Evolutionary conservation across 2,329 filamentous ascomycete species (phyloP).

Genomic region (Pyrenophora graminea): DNA sequence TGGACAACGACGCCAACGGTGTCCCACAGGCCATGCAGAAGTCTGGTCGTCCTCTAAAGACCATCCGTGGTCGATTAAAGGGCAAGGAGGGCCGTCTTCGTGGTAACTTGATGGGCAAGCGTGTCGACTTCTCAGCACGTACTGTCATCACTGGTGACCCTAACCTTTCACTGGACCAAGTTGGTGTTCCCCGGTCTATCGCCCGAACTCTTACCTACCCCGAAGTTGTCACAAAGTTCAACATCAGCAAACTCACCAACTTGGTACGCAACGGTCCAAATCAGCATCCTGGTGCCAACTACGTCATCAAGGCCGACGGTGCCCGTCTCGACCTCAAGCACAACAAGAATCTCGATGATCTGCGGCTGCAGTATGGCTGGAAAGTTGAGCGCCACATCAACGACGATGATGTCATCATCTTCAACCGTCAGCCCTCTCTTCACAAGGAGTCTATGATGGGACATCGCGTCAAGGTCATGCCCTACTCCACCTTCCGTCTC

Average conservation of each 20-base stretch:
- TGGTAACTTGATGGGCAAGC: slow-evolving; percentile 98
- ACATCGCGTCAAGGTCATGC: slow-evolving; percentile 96
- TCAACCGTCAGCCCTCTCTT: slow-evolving; percentile 98
- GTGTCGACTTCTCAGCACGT: slow-evolving; percentile 96
- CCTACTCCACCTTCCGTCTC: slow-evolving; percentile 96
- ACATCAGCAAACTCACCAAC: slow-evolving; percentile 87
- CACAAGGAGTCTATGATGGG: slow-evolving; percentile 99
- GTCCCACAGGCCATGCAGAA: slow-evolving; percentile 95
- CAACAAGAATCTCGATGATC: slow-evolving; percentile 83
- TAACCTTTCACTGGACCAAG: slow-evolving; percentile 93
- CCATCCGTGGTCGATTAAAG: slow-evolving; percentile 95
- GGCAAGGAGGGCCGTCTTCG: slow-evolving; percentile 97
- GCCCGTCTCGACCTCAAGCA: slow-evolving; percentile 94
- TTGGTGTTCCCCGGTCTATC: slow-evolving; percentile 93
- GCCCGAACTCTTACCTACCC: slow-evolving; percentile 93
- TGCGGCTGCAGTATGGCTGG: slow-evolving; percentile 93
- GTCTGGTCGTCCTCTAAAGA: slow-evolving; percentile 93
- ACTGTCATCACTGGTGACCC: slow-evolving; percentile 99
- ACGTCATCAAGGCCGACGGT: slow-evolving; percentile 91
- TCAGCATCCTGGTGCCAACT: slow-evolving; percentile 93
- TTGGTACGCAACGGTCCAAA: slow-evolving; percentile 93
- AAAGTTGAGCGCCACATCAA: slow-evolving; percentile 97
- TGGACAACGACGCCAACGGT: slow-evolving; percentile 99
- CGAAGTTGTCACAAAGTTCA: slow-evolving; percentile 96
- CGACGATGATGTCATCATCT: slow-evolving; percentile 96